These are phyloP conservation scores for Pogostemon cablin DNA, from an alignment of 257 asterid genomes.

Conservation along the genomic window DNA sequence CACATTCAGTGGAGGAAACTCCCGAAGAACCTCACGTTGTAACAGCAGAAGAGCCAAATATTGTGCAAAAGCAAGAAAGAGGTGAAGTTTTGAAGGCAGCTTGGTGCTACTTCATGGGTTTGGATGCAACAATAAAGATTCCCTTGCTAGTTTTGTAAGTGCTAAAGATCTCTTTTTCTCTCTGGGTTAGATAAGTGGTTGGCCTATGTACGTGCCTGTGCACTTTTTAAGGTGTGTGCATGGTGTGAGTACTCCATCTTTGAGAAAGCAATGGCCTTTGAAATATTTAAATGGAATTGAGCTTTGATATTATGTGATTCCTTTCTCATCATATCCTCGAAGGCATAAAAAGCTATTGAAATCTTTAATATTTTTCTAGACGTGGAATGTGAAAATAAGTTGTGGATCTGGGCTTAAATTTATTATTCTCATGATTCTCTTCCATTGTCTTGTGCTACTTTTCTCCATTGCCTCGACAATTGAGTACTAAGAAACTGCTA, in stretches of 20 bases:
- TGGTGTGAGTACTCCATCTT: not conserved
- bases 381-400: slow-evolving; percentile 17
- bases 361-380: slow-evolving; percentile 8
- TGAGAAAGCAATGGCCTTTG: not conserved
- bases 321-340: slow-evolving; percentile 3
- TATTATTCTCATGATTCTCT: not conserved
- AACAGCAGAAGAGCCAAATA: slow-evolving; percentile 42
- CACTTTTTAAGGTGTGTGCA: not conserved
- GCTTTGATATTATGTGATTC: slow-evolving; percentile 9
- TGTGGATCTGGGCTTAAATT: not conserved
- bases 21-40: slow-evolving; percentile 51
- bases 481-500: not conserved
- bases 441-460: slow-evolving; percentile 10
- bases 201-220: slow-evolving; percentile 7
- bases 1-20: slow-evolving; percentile 43
- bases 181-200: slow-evolving; percentile 20
- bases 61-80: slow-evolving; percentile 47
- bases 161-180: slow-evolving; percentile 21
- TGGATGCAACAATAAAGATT: slow-evolving; percentile 73
- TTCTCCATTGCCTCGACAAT: not conserved
- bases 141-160: slow-evolving; percentile 84
- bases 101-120: slow-evolving; percentile 59
- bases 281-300: slow-evolving; percentile 2
- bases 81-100: slow-evolving; percentile 46
- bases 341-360: not conserved